A percentile compares a stretch with the other conserved stretches of the same genome.
These are phyloP conservation scores for Zymoseptoria crescenta DNA, from an alignment of 2,329 filamentous ascomycete genomes.

Conservation along the genomic window DNA sequence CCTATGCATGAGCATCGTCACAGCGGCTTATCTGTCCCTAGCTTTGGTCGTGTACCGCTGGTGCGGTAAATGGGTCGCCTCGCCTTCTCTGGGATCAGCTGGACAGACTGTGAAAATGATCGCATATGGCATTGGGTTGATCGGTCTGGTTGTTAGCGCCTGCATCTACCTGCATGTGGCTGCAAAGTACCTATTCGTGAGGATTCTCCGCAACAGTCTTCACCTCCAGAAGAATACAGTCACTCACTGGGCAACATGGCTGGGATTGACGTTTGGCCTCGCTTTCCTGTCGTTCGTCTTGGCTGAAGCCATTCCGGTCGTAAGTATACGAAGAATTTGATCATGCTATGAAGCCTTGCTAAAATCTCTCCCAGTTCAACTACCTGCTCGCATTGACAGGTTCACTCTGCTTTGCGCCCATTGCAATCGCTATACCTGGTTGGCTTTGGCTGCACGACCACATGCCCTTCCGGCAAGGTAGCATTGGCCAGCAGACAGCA, in stretches of 20 bases:
- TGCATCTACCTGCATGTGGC: constrained; percentile 44
- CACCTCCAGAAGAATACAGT: constrained; percentile 47
- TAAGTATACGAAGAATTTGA: not conserved
- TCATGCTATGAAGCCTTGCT: not conserved
- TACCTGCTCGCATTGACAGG: constrained; percentile 45
- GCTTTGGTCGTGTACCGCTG: constrained; percentile 54
- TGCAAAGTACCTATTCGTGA: constrained; percentile 51
- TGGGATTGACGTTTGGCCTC: constrained; percentile 39
- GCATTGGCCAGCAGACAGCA: constrained; percentile 27
- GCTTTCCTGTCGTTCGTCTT: constrained; percentile 43
- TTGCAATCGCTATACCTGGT: constrained; percentile 43
- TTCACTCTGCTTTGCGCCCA: constrained; percentile 44
- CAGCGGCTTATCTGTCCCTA: constrained; percentile 51
- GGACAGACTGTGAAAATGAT: constrained; percentile 54
- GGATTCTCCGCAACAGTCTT: constrained; percentile 43
- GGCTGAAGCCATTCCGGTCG: constrained; percentile 46
- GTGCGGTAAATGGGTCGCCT: constrained; percentile 56
- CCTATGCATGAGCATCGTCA: constrained; percentile 51
- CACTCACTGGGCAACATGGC: constrained; percentile 47
- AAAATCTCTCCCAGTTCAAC: constrained; percentile 33
- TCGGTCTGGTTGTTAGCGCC: constrained; percentile 46
- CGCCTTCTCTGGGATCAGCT: constrained; percentile 54
- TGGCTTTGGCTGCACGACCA: constrained; percentile 48
- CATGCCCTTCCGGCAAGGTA: constrained; percentile 34
- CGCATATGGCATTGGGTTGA: constrained; percentile 51